Percentiles rank a stretch among this genome's conserved stretches.
Evolutionary conservation across 1,284 basidiomycete species (phyloP).

Genomic region (Schizophyllum amplum): DNA sequence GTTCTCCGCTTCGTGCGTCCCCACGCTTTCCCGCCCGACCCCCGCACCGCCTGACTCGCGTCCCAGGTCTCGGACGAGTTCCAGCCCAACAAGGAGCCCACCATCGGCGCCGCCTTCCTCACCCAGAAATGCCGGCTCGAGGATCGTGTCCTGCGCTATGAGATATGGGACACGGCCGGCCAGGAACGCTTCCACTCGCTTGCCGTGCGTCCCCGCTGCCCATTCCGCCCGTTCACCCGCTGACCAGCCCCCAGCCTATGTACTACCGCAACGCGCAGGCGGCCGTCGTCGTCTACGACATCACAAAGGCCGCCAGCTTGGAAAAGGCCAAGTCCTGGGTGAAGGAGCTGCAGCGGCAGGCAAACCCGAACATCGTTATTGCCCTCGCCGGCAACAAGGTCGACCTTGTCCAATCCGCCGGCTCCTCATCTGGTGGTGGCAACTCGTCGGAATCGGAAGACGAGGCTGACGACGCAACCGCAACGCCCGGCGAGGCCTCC

Average conservation of each 20-base stretch:
- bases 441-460: conserved; percentile 65
- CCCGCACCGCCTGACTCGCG: conserved; percentile 6
- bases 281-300: conserved; percentile 96
- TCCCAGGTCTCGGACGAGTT: conserved; percentile 85
- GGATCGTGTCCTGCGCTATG: conserved; percentile 88
- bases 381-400: conserved; percentile 95
- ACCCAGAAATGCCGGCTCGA: conserved; percentile 90
- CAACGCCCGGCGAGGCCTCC: conserved; percentile 68
- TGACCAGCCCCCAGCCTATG: conserved; percentile 60
- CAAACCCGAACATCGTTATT: conserved; percentile 98
- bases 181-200: conserved; percentile 94
- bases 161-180: conserved; percentile 95
- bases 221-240: conserved; percentile 8
- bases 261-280: conserved; percentile 99
- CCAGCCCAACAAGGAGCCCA: conserved; percentile 95
- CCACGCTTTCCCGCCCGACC: conserved; percentile 10
- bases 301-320: conserved; percentile 88
- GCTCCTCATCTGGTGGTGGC: conserved; percentile 41
- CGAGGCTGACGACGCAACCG: conserved; percentile 79
- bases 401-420: conserved; percentile 77
- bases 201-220: conserved; percentile 45
- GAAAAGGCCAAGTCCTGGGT: conserved; percentile 99
- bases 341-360: conserved; percentile 97
- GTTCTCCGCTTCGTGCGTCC: conserved; percentile 90
- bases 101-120: conserved; percentile 93